Percentiles rank a stretch among this genome's conserved stretches.
These are phyloP conservation scores for Ophiostoma sp. DNA, from an alignment of 2,329 filamentous ascomycete species.

Conservation along the genomic window DNA sequence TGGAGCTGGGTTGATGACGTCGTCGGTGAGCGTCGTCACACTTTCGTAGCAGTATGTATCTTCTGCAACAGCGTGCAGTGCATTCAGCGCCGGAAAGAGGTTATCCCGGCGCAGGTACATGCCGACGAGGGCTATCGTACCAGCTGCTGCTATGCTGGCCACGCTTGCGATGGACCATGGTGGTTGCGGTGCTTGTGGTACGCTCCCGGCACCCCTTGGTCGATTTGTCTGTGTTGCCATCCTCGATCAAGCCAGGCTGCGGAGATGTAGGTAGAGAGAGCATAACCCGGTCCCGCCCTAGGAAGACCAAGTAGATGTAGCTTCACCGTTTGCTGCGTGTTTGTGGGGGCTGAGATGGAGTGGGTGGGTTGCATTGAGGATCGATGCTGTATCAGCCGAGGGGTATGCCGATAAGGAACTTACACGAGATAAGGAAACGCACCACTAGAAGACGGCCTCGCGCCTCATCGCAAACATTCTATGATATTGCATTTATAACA, in stretches of 20 bases:
- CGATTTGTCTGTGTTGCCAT: background rate
- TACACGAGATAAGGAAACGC: constrained; percentile 6
- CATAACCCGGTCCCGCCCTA: too few species aligned
- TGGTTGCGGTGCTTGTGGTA: background rate
- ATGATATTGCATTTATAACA: too few species aligned
- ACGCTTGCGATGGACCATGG: constrained; percentile 9
- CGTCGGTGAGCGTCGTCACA: constrained; percentile 39
- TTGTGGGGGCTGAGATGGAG: background rate
- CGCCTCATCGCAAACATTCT: too few species aligned
- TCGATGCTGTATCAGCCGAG: background rate
- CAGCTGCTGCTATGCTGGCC: constrained; percentile 11
- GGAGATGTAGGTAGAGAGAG: too few species aligned
- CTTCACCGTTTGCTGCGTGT: background rate
- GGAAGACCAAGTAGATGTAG: background rate
- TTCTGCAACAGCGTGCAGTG: background rate
- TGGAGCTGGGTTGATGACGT: constrained; percentile 31
- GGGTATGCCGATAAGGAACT: constrained; percentile 17
- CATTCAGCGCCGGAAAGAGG: background rate
- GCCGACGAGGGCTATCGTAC: constrained; percentile 6
- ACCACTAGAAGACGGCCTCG: too few species aligned
- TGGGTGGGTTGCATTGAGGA: background rate
- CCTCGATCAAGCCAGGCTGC: background rate
- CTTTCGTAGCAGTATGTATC: constrained; percentile 41
- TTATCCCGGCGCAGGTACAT: background rate
- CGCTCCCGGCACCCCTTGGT: background rate